Base-by-base conservation (phyloP, 176 grass and related monocot species). In the Avena sativa region DNA sequence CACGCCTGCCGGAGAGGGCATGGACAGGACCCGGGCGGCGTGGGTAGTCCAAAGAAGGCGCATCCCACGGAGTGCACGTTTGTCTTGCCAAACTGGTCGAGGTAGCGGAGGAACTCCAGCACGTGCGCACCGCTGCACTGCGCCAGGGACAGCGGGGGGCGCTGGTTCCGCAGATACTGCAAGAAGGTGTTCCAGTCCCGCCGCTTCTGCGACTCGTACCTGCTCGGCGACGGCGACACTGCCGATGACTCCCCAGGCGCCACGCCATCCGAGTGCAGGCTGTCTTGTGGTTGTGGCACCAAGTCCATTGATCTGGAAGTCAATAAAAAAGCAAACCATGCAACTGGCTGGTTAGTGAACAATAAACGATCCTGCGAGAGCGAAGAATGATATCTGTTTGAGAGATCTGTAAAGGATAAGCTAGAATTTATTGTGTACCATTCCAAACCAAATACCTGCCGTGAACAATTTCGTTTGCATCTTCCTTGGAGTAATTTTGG, bases 161-260 rank as follows among this genome's bases (percentile, higher is more conserved):
- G 48, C 5, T 94, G 94, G 92, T 97, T 97, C 79, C 83, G 76
- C 10, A 97, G 88, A 59, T 94, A 97, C 79, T 97, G 94, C 71
- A 90, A 86, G 69, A 97, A 97, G 19, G 94, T 97, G 90, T 92
- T 97, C 94, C 92, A 97, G 88, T 97, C 94, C 12, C 92, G 92
- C 12, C 90, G 94, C 86, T 97, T 94, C 87, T 97, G 92, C 12
- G 92, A 94, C 85, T 97, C 88, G 63, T 94, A 94, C 19, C 92
- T 90, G 84, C 94, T 97, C 48, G 87, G 84, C 5, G 92, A 92
- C 19, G 87, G 85, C n/a, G 91, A 91, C 21, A 12, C 48, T 8
- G 48, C 48, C 48, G 40, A 43, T 43, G 40, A 43, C 40, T 4
- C 40, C 40, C 40, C 40, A 4, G 40, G 40, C 40, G 40, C 40